These are phyloP conservation scores for Aegilops umbellulata DNA, from an alignment of 176 grass and related monocot genomes.

Conservation along the genomic window DNA sequence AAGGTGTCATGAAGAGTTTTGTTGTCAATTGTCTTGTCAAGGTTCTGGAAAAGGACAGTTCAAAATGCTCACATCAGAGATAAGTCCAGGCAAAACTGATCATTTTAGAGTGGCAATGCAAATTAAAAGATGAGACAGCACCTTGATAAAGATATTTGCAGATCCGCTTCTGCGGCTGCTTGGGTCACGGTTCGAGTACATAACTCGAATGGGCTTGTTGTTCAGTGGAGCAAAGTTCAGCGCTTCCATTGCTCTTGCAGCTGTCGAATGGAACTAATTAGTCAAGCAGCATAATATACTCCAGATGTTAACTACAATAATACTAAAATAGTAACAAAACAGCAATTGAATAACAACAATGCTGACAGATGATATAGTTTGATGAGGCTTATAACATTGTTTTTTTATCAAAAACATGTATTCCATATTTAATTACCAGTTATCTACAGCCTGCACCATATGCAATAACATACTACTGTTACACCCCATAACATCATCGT, in stretches of 20 bases:
- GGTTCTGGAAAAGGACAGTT: constrained; percentile 60
- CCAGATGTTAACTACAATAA: neutral
- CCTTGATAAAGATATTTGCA: constrained; percentile 90
- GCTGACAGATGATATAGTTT: neutral
- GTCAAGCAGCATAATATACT: neutral
- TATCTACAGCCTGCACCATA: neutral
- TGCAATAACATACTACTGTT: neutral
- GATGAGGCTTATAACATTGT: neutral
- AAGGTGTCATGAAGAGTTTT: constrained; percentile 80
- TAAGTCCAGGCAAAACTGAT: neutral
- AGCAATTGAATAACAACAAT: neutral
- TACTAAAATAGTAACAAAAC: neutral
- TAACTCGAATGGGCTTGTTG: constrained; percentile 61
- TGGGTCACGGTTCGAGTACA: constrained; percentile 84
- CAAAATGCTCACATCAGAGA: constrained; percentile 12
- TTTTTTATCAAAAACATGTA: neutral
- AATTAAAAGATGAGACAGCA: constrained; percentile 21
- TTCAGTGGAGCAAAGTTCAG: constrained; percentile 70
- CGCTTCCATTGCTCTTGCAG: constrained; percentile 63
- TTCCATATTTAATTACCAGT: neutral
- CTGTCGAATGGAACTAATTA: constrained; percentile 39
- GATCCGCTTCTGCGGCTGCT: constrained; percentile 71
- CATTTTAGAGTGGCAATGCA: neutral
- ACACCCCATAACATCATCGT: neutral
- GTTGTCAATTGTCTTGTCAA: constrained; percentile 83